Evolutionary conservation across 1,284 basidiomycete genomes (phyloP), one percentile per base, ranked within the genome.

Genomic region (Puccinia triticina): DNA sequence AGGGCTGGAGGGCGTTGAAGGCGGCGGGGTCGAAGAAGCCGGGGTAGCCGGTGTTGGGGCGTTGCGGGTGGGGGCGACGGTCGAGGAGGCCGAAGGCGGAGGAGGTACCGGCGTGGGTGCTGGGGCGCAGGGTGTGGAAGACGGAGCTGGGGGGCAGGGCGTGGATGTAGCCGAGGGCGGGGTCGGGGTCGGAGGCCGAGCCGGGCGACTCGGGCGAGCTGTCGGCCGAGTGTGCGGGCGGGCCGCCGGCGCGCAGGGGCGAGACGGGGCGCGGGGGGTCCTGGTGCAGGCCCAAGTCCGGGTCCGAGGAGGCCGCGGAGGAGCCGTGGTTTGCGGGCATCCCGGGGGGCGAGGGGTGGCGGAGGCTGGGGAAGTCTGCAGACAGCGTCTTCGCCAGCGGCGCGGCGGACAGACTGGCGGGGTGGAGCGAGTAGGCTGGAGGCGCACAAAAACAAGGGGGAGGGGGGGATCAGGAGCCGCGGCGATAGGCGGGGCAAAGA

Each of bases 31-130:
- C 72, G 50, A 55, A 53, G 5, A 55, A 4, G 3, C 32, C 48
- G 21, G 72, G 21, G 23, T 53, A 37, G 29, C 77, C 66, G 16
- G 66, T 53, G 23, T 2, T 71, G 3, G 50, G 50, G 12, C 64
- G 66, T 71, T 29, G 50, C 26, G 61, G 74, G 4, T 53, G 23
- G 29, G 21, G 29, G n/a, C 37, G 64, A 34, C 34, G 66, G 40
- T 57, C 66, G 7, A 26, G 32, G 23, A 57, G 0, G 18, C 66
- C 77, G 37, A 69, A 69, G 3, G 40, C 48, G 16, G 23, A 43
- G 2, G 29, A 48, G 18, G 77, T 79, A 3, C 77, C 77, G 12
- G 77, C 32, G 55, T 79, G 77, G 11, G 77, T 79, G 40, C 57
- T 67, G 1, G 77, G 77, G 26, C 77, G 61, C 8, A 79, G 43